These are phyloP conservation scores for Farysia itapuensis DNA, from an alignment of 1,284 basidiomycete species.

Conservation along the genomic window DNA sequence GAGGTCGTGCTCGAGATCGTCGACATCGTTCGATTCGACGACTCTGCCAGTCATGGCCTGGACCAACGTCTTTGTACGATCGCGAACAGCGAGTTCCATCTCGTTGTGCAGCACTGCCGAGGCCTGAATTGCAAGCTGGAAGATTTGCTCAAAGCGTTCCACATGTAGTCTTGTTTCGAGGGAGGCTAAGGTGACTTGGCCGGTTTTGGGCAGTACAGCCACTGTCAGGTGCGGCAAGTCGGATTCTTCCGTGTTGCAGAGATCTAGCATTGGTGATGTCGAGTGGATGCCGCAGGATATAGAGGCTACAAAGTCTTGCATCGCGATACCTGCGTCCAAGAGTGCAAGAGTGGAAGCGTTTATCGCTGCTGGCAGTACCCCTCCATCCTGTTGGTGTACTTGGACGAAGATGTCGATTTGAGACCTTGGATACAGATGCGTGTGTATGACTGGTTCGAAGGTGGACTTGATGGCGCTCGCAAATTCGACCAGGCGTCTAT, in stretches of 20 bases:
- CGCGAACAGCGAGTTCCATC: slow-evolving; percentile 75
- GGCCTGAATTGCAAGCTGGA: slow-evolving; percentile 76
- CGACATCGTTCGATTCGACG: slow-evolving; percentile 5
- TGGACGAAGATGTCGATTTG: slow-evolving; percentile 92
- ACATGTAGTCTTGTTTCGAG: slow-evolving; percentile 94
- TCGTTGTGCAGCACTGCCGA: slow-evolving; percentile 77
- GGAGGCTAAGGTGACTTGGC: slow-evolving; percentile 80
- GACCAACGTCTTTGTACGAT: slow-evolving; percentile 70
- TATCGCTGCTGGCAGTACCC: slow-evolving; percentile 84
- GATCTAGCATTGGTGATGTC: slow-evolving; percentile 75
- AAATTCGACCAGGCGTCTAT: slow-evolving; percentile 79
- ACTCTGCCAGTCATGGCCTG: slow-evolving; percentile 48
- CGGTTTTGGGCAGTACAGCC: slow-evolving; percentile 78
- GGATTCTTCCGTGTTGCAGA: slow-evolving; percentile 83
- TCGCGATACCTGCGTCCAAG: slow-evolving; percentile 82
- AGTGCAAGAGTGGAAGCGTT: slow-evolving; percentile 93
- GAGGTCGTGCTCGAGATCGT: not conserved
- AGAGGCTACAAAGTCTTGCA: slow-evolving; percentile 84
- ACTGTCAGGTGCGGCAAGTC: slow-evolving; percentile 85
- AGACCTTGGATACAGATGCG: slow-evolving; percentile 84
- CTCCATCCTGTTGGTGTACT: slow-evolving; percentile 87
- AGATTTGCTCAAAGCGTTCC: slow-evolving; percentile 86
- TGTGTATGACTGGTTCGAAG: slow-evolving; percentile 91
- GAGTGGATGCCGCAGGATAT: slow-evolving; percentile 64
- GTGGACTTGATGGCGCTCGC: slow-evolving; percentile 84